These are phyloP conservation scores for Cetraspora pellucida DNA, from an alignment of 192 early-diverging fungal genomes.

Conservation along the genomic window DNA sequence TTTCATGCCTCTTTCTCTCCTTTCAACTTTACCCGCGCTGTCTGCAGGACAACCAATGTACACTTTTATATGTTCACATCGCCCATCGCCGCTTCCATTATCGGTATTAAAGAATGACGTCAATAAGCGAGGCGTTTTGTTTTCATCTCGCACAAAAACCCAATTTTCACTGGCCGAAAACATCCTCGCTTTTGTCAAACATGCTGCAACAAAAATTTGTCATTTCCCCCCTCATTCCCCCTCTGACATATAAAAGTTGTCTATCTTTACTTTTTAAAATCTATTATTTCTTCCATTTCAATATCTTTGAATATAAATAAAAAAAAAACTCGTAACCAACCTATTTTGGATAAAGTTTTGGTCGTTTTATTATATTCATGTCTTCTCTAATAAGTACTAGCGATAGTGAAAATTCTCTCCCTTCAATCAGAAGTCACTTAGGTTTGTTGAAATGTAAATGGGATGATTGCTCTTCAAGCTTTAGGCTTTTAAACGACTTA, in stretches of 20 bases:
- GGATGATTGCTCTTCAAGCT: neutral
- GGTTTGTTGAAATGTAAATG: conserved; percentile 23
- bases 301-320: neutral
- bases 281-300: neutral
- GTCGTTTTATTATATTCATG: neutral
- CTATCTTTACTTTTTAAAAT: neutral
- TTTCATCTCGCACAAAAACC: neutral
- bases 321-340: neutral
- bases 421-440: neutral
- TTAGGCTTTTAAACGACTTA: conserved; percentile 12
- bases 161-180: conserved; percentile 1
- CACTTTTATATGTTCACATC: too few species aligned
- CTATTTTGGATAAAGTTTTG: too few species aligned
- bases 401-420: neutral
- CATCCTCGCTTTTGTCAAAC: neutral
- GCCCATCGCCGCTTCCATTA: too few species aligned
- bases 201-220: neutral
- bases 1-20: too few species aligned
- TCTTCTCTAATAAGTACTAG: neutral
- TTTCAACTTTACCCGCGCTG: too few species aligned
- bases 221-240: neutral
- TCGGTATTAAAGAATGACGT: too few species aligned
- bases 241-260: neutral
- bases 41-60: too few species aligned
- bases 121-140: neutral